phyloP scores from a whole-genome alignment of 331 rosid genomes.

The Acacia concinna region DNA sequence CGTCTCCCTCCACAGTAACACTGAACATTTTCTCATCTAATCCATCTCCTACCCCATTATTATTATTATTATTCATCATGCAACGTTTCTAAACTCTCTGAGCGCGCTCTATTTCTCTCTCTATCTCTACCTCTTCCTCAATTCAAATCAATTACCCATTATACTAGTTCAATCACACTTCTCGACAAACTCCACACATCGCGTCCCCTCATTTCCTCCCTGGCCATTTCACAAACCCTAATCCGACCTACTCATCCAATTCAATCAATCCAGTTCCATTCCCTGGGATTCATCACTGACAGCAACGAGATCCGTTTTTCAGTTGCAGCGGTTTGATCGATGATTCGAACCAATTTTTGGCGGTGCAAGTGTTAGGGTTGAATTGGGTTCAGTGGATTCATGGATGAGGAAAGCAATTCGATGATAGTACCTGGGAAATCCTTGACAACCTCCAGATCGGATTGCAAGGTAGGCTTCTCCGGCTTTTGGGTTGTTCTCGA shows the following conservation, averaged over 20 bases:
- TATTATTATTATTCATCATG: neutral
- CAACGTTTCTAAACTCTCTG: neutral
- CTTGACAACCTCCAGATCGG: slow-evolving; percentile 39
- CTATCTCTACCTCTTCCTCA: neutral
- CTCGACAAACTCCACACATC: neutral
- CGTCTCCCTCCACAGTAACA: neutral
- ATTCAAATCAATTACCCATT: slow-evolving; percentile 3
- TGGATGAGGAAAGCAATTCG: slow-evolving; percentile 51
- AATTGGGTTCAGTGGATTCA: slow-evolving; percentile 28
- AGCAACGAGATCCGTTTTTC: slow-evolving; percentile 6
- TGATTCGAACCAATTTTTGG: slow-evolving; percentile 14
- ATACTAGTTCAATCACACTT: neutral
- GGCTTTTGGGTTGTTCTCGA: slow-evolving; percentile 15
- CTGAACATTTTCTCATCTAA: neutral
- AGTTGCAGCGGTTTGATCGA: neutral
- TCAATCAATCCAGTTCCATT: neutral
- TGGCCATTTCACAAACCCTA: slow-evolving; percentile 3
- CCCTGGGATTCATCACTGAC: neutral
- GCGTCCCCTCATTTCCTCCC: neutral
- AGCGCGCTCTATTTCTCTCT: slow-evolving; percentile 11
- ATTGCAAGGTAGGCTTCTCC: slow-evolving; percentile 52
- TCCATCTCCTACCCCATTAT: neutral
- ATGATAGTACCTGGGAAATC: slow-evolving; percentile 23
- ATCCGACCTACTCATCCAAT: neutral
- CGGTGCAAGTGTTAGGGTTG: slow-evolving; percentile 8